phyloP scores from a whole-genome alignment of 495 filamentous ascomycete genomes.

The Hypoxylon crocopeplum region DNA sequence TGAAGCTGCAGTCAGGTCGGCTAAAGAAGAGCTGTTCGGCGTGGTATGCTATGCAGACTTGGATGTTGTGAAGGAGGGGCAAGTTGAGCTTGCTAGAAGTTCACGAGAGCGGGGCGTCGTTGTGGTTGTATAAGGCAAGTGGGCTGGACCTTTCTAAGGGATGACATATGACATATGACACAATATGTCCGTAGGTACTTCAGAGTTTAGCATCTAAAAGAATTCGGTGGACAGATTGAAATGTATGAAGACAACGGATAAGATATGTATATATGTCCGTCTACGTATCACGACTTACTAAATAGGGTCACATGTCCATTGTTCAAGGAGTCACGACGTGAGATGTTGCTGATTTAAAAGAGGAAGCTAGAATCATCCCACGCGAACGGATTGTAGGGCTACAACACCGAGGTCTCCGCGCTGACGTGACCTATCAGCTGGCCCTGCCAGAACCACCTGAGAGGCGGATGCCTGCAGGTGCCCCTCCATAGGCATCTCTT shows the following conservation, averaged over 20 bases:
- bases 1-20: too few species aligned
- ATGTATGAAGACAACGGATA: too few species aligned
- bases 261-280: too few species aligned
- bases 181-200: too few species aligned
- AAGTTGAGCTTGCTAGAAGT: too few species aligned
- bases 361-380: conserved; percentile 1
- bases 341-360: conserved; percentile 23
- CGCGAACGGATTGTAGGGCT: conserved; percentile 3
- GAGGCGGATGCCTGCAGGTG: conserved; percentile 26
- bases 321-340: conserved; percentile 26
- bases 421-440: conserved; percentile 20
- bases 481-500: conserved; percentile 27
- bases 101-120: too few species aligned
- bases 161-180: conserved; percentile 27
- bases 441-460: conserved; percentile 28
- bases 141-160: too few species aligned
- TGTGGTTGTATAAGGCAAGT: too few species aligned
- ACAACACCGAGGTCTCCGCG: conserved; percentile 27
- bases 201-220: too few species aligned
- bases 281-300: background rate
- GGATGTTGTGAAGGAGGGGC: conserved; percentile 34
- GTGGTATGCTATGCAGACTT: too few species aligned
- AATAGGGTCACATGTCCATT: conserved; percentile 32
- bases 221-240: too few species aligned
- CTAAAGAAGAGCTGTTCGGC: too few species aligned